These are phyloP conservation scores for Lentinus brumalis DNA, from an alignment of 768 basidiomycete species.

Conservation along the genomic window DNA sequence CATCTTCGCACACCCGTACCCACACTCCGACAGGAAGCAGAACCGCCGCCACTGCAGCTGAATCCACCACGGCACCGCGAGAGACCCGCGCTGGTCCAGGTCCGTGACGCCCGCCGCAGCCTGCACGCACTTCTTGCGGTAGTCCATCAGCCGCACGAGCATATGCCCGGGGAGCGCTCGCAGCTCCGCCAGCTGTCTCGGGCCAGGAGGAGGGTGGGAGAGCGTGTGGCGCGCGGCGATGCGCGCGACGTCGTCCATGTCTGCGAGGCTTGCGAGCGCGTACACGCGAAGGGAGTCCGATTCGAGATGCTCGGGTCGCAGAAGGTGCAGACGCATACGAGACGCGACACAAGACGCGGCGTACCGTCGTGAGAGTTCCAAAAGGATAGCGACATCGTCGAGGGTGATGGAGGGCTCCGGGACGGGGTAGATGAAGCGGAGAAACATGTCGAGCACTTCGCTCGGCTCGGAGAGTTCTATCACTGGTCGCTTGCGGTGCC, in stretches of 20 bases:
- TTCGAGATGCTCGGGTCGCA: conserved; percentile 1
- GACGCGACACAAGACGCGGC: conserved; percentile 6
- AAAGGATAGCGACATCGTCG: conserved; percentile 9
- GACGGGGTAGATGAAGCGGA: conserved; percentile 22
- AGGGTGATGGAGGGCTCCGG: conserved; percentile 14
- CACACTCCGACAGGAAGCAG: conserved; percentile 14
- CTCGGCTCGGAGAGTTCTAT: conserved; percentile 10
- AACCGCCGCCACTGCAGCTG: conserved; percentile 13
- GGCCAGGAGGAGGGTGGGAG: neutral
- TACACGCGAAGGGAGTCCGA: conserved; percentile 5
- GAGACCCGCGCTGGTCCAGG: neutral
- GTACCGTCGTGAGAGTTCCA: conserved; percentile 20
- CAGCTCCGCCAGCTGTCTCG: neutral
- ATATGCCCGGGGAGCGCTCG: neutral
- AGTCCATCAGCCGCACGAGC: conserved; percentile 2
- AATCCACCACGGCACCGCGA: conserved; percentile 7
- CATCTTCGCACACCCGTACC: neutral
- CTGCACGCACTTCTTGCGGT: neutral
- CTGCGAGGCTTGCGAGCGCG: conserved; percentile 6
- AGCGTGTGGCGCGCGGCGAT: conserved; percentile 12
- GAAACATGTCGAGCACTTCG: conserved; percentile 21
- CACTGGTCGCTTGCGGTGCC: neutral
- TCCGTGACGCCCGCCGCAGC: conserved; percentile 1
- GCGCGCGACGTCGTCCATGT: conserved; percentile 1
- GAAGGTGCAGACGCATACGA: conserved; percentile 4